Evolutionary conservation across 768 basidiomycete species (phyloP).

Genomic region (Suillus subalutaceus): DNA sequence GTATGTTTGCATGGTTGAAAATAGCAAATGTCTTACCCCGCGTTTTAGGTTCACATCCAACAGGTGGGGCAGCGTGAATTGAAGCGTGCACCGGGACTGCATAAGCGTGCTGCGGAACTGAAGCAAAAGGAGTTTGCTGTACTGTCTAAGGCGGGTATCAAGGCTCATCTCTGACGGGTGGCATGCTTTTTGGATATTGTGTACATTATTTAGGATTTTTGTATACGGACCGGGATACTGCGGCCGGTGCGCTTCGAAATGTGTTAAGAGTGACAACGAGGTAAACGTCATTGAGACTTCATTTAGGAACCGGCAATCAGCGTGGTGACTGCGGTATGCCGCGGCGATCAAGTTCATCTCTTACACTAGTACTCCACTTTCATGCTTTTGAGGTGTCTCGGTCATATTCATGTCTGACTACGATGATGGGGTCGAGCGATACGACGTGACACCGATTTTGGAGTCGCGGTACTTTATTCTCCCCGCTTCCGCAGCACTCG

Average conservation of each 20-base stretch:
- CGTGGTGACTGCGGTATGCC: neutral
- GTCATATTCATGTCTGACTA: slow-evolving; percentile 19
- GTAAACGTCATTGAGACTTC: neutral
- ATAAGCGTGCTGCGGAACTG: slow-evolving; percentile 52
- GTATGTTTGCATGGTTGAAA: slow-evolving; percentile 39
- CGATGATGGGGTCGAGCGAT: slow-evolving; percentile 19
- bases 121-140: slow-evolving; percentile 65
- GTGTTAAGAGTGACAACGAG: neutral
- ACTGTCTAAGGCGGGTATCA: slow-evolving; percentile 45
- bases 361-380: neutral
- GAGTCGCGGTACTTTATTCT: slow-evolving; percentile 60
- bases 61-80: slow-evolving; percentile 93
- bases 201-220: neutral
- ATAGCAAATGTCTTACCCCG: slow-evolving; percentile 11
- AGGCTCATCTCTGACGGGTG: slow-evolving; percentile 49
- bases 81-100: slow-evolving; percentile 69
- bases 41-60: slow-evolving; percentile 83
- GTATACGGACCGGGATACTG: neutral
- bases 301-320: neutral
- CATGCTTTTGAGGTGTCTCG: neutral
- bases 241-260: too few relatives aligned
- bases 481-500: slow-evolving; percentile 58
- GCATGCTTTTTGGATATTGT: neutral
- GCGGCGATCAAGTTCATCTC: neutral
- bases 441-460: slow-evolving; percentile 35